Evolutionary conservation across 2,329 filamentous ascomycete species (phyloP), one percentile per base, ranked within the genome.

Genomic region (Cercospora nicotianae): DNA sequence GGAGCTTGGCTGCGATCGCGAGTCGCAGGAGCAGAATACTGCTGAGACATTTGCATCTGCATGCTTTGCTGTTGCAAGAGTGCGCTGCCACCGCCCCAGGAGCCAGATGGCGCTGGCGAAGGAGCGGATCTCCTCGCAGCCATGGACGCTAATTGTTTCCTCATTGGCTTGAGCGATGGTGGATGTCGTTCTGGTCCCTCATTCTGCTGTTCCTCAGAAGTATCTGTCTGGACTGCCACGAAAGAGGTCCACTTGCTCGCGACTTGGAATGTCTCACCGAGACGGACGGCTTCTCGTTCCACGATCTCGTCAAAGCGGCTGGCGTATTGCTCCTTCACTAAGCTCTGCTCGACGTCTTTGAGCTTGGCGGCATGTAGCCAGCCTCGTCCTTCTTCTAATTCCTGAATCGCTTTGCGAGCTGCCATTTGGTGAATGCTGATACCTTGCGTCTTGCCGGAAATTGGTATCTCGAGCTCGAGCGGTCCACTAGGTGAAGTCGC

Each of bases 171-270:
- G 10, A n/a, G 55, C 2, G 30, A 18, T 36, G 26, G 16, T 18
- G 28, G 9, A 33, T 33, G 28, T 20, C 28, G 28, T 59, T 36
- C 55, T 33, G 55, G 28, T 18, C 8, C 18, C 1, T 16, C 10
- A 18, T 59, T 20, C 8, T 18, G 5, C 8, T 36, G 26, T 23
- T 63, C 60, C 26, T 48, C 42, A 2, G 20, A 33, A 30, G 39
- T 23, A 13, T 63, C 78, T 8, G 82, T 80, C 69, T 89, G 83
- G 1, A 91, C 82, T 2, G 91, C 91, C 3, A 93, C 87, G 70
- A 93, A 93, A 0, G 89, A 91, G 73, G 87, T 91, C 85, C 87
- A 91, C 74, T 89, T 90, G 1, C 89, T 87, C 2, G 84, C 86
- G 8, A 93, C 85, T 72, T 91, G 89, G 73, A 87, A 91, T 66